Conservation (phyloP, 2,329 filamentous ascomycete genomes). For the Furcasterigmium sp. region DNA sequence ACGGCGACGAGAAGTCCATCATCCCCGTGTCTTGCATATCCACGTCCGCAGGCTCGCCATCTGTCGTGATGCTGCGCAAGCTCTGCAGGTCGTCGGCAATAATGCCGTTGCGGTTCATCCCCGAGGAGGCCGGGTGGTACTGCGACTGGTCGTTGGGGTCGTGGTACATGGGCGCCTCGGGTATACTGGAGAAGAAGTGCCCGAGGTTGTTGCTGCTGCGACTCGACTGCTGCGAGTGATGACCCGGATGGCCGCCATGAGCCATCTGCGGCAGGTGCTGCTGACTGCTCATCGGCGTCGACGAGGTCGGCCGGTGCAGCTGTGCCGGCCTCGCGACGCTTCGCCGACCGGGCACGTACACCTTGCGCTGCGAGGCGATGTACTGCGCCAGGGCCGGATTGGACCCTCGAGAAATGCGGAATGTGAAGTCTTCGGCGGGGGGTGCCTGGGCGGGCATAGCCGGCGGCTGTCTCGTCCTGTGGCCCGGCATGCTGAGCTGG, state of each 20-base stretch:
- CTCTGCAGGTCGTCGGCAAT: conserved; percentile 30
- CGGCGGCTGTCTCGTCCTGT: conserved; percentile 17
- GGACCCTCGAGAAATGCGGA: conserved; percentile 27
- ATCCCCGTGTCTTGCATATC: conserved; percentile 29
- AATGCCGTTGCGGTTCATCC: conserved; percentile 19
- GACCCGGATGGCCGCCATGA: conserved; percentile 7
- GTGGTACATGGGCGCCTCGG: conserved; percentile 10
- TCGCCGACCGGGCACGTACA: conserved; percentile 18
- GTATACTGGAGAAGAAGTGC: conserved; percentile 10
- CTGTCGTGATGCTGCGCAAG: conserved; percentile 24
- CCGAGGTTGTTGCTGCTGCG: conserved; percentile 7
- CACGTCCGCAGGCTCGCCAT: conserved; percentile 23
- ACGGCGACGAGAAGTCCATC: conserved; percentile 13
- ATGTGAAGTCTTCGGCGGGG: conserved; percentile 24
- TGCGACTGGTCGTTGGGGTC: conserved; percentile 5
- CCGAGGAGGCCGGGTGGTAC: conserved; percentile 2
- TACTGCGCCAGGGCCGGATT: conserved; percentile 28
- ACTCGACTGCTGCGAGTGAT: conserved; percentile 4
- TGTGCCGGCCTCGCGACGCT: conserved; percentile 9
- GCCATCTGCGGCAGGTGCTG: conserved; percentile 6
- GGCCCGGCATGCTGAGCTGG: conserved; percentile 26
- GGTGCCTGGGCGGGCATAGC: conserved; percentile 1
- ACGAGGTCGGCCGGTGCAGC: conserved; percentile 10
- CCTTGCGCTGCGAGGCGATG: conserved; percentile 27
- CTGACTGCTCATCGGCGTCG: conserved; percentile 10